These are phyloP conservation scores for Xylaria sp. DNA, from an alignment of 2,329 filamentous ascomycete species.

Conservation along the genomic window DNA sequence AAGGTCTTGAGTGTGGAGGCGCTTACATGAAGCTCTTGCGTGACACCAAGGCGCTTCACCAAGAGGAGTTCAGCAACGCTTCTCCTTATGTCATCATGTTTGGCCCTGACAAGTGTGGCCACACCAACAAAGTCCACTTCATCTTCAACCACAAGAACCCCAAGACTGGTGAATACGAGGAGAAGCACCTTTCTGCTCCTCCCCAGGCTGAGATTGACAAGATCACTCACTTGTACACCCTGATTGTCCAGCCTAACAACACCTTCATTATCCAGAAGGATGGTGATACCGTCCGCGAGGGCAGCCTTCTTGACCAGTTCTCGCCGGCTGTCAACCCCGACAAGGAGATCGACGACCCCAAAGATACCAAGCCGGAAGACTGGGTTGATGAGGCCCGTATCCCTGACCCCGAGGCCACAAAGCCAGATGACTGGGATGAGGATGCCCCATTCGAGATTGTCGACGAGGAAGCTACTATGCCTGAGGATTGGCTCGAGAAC, in stretches of 20 bases:
- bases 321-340: slow-evolving; percentile 90
- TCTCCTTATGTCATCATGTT: slow-evolving; percentile 99
- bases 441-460: slow-evolving; percentile 96
- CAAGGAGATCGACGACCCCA: slow-evolving; percentile 93
- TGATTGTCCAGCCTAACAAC: slow-evolving; percentile 97
- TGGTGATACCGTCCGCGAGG: slow-evolving; percentile 86
- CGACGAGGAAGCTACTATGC: slow-evolving; percentile 89
- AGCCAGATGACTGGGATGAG: slow-evolving; percentile 99
- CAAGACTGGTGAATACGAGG: slow-evolving; percentile 99
- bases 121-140: slow-evolving; percentile 98
- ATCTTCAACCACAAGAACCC: slow-evolving; percentile 99
- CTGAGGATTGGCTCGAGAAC: slow-evolving; percentile 94
- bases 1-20: slow-evolving; percentile 96
- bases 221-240: slow-evolving; percentile 93
- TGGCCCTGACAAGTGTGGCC: slow-evolving; percentile 98
- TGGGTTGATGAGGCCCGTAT: slow-evolving; percentile 97
- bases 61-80: slow-evolving; percentile 96
- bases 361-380: slow-evolving; percentile 92
- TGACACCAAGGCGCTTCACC: slow-evolving; percentile 95
- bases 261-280: slow-evolving; percentile 93
- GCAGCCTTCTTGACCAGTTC: slow-evolving; percentile 94
- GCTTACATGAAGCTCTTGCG: slow-evolving; percentile 99
- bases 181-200: slow-evolving; percentile 93
- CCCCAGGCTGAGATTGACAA: slow-evolving; percentile 90
- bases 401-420: slow-evolving; percentile 88